phyloP scores from a whole-genome alignment of 768 basidiomycete species.

The Leccinum disarticulatum region DNA sequence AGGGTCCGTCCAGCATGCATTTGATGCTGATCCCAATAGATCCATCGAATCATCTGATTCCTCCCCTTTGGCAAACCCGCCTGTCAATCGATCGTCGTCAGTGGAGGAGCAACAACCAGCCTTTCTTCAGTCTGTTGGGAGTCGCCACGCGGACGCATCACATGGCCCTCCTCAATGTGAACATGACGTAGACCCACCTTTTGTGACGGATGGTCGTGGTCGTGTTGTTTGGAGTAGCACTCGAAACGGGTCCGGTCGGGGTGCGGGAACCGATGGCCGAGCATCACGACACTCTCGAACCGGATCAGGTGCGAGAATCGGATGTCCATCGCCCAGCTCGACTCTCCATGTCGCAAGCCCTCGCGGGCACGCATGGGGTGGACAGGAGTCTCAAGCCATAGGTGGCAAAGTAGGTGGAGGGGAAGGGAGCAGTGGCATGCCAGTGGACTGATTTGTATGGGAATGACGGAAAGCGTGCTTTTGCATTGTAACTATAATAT shows the following conservation, averaged over 20 bases:
- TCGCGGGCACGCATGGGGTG: constrained; percentile 20
- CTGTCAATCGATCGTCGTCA: not conserved
- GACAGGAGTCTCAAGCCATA: constrained; percentile 19
- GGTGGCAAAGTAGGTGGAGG: constrained; percentile 20
- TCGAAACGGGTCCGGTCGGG: constrained; percentile 20
- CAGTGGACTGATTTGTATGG: constrained; percentile 7
- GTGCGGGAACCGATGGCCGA: constrained; percentile 21
- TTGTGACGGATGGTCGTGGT: constrained; percentile 65
- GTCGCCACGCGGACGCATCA: constrained; percentile 5
- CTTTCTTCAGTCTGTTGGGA: constrained; percentile 2
- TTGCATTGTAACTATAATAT: constrained; percentile 15
- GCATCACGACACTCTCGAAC: constrained; percentile 22
- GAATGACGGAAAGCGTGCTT: not conserved
- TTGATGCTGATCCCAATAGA: not conserved
- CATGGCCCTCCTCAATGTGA: constrained; percentile 24
- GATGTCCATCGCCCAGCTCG: constrained; percentile 18
- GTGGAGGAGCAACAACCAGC: constrained; percentile 3
- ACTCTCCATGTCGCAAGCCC: constrained; percentile 6
- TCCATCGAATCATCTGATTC: constrained; percentile 2
- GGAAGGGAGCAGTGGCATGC: constrained; percentile 12
- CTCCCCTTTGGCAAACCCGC: not conserved
- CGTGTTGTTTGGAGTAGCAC: constrained; percentile 50
- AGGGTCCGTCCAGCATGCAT: not conserved
- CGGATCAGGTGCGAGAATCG: constrained; percentile 18
- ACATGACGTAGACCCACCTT: constrained; percentile 46